Base-by-base conservation (phyloP, 2,329 filamentous ascomycete genomes). In the Corynespora cassiicola region DNA sequence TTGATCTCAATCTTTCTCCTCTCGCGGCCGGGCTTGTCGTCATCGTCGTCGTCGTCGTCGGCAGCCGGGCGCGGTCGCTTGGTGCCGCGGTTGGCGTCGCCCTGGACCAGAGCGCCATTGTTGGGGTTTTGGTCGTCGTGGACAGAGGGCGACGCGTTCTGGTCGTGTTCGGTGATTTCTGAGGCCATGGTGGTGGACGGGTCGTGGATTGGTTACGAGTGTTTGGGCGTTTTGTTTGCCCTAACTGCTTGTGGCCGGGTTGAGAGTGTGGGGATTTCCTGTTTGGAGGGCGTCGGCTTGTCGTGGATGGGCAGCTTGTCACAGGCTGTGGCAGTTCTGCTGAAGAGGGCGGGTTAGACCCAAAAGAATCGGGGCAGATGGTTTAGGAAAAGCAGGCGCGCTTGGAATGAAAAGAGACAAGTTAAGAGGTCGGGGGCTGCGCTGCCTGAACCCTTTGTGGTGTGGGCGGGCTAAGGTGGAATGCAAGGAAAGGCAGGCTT, bases 1-100 rank as follows among this genome's bases (percentile, higher is more conserved):
- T 99, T 99, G 78, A 99, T 99, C 75, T 99, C 94, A 65, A 99
- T 99, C 87, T 99, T 99, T 76, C 94, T 86, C 69, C 94, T 87
- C 82, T 97, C 94, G 73, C 94, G 91, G 66, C 90, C 90, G 50
- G 90, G 90, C 84, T 97, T 97, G 73, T 96, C 92, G 60, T 96
- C 91, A 59, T 97, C 91, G 53, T 97, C 94, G 54, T 97, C 92
- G 56, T 97, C 94, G 68, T 97, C 94, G 69, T 97, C 92, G 63
- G 85, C 68, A 58, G 87, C 75, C 50, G 88, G 84, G 67, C 94
- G 89, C 71, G 81, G 82, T 61, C 92, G 90, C 81, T 97, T 97
- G 74, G 90, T 82, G 70, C 90, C 90, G 69, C 91, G 89, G 72
- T 75, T 81, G 66, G 91, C 87, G 54, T 74, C 69, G 63, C 78